Evolutionary conservation across 2,329 filamentous ascomycete species (phyloP), one percentile per base, ranked within the genome.

Genomic region (Akanthomyces muscarius): DNA sequence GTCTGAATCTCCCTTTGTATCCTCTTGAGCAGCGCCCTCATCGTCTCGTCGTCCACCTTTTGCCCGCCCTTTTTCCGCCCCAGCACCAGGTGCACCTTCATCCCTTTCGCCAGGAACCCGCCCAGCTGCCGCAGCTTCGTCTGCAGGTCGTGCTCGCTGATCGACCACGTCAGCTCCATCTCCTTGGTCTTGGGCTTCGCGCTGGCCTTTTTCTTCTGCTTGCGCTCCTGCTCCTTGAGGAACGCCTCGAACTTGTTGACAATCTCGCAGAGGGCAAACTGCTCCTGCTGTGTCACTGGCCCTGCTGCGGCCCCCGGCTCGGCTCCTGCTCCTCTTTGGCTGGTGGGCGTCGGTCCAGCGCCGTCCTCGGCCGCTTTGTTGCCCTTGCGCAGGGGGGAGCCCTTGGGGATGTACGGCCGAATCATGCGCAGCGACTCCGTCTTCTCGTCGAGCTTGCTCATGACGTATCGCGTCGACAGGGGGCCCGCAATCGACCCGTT

Each of bases 161-260:
- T 96, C 41, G 89, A 87, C 93, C 93, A 98, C 74, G 92, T 94
- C 69, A 98, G 69, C 77, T 97, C 93, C n/a, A 97, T 75, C 71
- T 89, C 88, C 78, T 97, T 97, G 18, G 75, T 72, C 67, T 79
- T 81, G 42, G 77, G 65, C 67, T 74, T 73, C 65, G 76, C 71
- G 68, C 69, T 68, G 64, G 78, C 76, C 52, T 78, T 78, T 67
- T 72, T 78, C 68, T 76, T 74, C 65, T 78, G 77, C 66, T 76
- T 78, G 65, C 80, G 75, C 65, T 80, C 80, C 48, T 73, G 67
- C 56, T 74, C 72, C 67, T 79, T 74, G 64, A 76, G 74, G 69
- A 71, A 79, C 61, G 83, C 76, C 1, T 78, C 82, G 52, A 75
- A 74, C 68, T 87, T 87, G 72, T 86, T 81, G 36, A 91, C 72